Evolutionary conservation across 2,329 filamentous ascomycete species (phyloP).

Genomic region (Diaporthe eres): DNA sequence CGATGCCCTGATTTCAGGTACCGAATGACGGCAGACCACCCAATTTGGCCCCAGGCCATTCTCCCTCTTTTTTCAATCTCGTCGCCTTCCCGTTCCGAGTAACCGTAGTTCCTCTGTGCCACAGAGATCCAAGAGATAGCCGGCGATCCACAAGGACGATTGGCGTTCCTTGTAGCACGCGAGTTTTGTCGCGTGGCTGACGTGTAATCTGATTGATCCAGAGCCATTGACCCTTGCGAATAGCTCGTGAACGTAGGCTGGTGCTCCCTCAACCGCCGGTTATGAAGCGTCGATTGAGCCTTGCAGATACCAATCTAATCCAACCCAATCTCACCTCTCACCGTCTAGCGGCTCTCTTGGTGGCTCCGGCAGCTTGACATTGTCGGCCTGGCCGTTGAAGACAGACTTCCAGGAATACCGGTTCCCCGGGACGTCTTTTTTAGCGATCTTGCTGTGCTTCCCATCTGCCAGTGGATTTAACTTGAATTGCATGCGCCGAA

Average conservation of each 20-base stretch:
- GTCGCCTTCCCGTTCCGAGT: neutral
- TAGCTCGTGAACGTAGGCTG: neutral
- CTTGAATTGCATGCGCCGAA: conserved; percentile 15
- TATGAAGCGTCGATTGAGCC: neutral
- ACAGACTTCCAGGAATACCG: neutral
- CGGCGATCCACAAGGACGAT: conserved; percentile 1
- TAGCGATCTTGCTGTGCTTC: neutral
- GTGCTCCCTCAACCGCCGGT: neutral
- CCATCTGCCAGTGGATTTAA: conserved; percentile 19
- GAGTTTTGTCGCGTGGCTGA: conserved; percentile 1
- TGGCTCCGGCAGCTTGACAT: neutral
- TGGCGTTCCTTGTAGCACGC: neutral
- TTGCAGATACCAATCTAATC: neutral
- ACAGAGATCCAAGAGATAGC: conserved; percentile 18
- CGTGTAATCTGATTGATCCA: neutral
- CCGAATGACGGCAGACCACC: conserved; percentile 31
- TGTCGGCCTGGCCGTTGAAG: conserved; percentile 5
- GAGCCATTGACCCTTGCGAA: neutral
- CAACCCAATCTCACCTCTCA: neutral
- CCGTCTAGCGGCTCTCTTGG: neutral
- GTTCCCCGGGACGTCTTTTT: neutral
- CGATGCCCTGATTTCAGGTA: conserved; percentile 37
- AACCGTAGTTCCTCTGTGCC: neutral
- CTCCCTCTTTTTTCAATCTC: neutral
- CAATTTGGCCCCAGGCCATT: neutral